Evolutionary conservation across 164 flowering plant species (phyloP).

Genomic region (Piper longum): DNA sequence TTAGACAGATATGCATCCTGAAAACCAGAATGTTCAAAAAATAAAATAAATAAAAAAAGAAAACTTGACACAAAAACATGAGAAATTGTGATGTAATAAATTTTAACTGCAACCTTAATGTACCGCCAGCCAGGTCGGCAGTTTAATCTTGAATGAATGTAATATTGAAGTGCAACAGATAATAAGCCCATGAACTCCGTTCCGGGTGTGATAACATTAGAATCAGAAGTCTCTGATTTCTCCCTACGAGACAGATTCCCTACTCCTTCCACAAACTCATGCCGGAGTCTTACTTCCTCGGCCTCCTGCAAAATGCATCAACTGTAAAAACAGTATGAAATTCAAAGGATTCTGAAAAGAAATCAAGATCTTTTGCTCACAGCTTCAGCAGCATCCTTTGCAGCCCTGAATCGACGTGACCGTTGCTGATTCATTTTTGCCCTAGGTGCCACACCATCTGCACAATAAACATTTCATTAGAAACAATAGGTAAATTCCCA

Average conservation of each 20-base stretch:
- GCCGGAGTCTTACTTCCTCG: constrained; percentile 14
- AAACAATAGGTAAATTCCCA: not conserved
- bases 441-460: constrained; percentile 45
- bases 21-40: constrained; percentile 23
- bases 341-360: not conserved
- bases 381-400: constrained; percentile 25
- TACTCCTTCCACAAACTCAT: constrained; percentile 9
- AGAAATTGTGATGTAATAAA: constrained; percentile 14
- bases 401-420: constrained; percentile 31
- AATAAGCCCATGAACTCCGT: constrained; percentile 43
- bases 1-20: constrained; percentile 49
- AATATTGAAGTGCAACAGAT: constrained; percentile 34
- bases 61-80: constrained; percentile 35
- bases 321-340: not conserved
- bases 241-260: constrained; percentile 5
- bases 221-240: constrained; percentile 17
- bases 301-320: constrained; percentile 7
- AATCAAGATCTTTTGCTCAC: not conserved
- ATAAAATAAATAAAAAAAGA: constrained; percentile 25
- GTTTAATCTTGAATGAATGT: constrained; percentile 30
- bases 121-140: constrained; percentile 35
- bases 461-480: not conserved
- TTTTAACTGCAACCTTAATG: constrained; percentile 30
- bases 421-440: constrained; percentile 53
- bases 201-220: constrained; percentile 54